phyloP scores from a whole-genome alignment of 441 rosid species.

The Cnidoscolus chayamansa region DNA sequence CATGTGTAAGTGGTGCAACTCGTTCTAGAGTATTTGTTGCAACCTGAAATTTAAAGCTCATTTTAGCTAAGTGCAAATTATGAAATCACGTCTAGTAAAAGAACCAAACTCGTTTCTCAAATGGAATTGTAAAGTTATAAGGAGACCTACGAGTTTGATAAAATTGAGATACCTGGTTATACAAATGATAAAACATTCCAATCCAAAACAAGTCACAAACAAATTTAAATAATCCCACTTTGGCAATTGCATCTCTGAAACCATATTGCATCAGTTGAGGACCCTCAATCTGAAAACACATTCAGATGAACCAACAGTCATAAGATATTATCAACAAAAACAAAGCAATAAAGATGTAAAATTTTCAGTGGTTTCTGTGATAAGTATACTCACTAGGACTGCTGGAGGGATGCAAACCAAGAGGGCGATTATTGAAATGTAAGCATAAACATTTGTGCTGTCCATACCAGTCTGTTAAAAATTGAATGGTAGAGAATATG shows the following conservation, averaged over 20 bases:
- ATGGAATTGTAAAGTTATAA: background rate
- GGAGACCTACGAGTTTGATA: background rate
- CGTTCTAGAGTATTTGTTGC: conserved; percentile 66
- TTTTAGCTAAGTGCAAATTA: background rate
- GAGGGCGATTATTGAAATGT: conserved; percentile 55
- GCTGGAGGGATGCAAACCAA: conserved; percentile 61
- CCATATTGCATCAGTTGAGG: conserved; percentile 57
- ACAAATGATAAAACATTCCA: conserved; percentile 64
- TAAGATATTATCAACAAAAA: background rate
- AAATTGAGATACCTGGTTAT: conserved; percentile 45
- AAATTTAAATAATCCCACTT: conserved; percentile 53
- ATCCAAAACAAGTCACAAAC: conserved; percentile 55
- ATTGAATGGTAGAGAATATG: background rate
- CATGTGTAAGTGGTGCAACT: conserved; percentile 70
- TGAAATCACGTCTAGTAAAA: background rate
- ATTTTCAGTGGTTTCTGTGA: background rate
- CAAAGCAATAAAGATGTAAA: conserved; percentile 12
- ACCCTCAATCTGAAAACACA: conserved; percentile 50
- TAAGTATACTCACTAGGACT: conserved; percentile 39
- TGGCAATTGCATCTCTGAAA: conserved; percentile 51
- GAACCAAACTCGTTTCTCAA: background rate
- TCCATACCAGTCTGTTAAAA: conserved; percentile 60
- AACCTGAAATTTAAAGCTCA: conserved; percentile 36
- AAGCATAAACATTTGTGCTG: conserved; percentile 62
- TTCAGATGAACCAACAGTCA: background rate